Base-by-base conservation (phyloP, 1,284 basidiomycete genomes). In the Inonotus obliquus region DNA sequence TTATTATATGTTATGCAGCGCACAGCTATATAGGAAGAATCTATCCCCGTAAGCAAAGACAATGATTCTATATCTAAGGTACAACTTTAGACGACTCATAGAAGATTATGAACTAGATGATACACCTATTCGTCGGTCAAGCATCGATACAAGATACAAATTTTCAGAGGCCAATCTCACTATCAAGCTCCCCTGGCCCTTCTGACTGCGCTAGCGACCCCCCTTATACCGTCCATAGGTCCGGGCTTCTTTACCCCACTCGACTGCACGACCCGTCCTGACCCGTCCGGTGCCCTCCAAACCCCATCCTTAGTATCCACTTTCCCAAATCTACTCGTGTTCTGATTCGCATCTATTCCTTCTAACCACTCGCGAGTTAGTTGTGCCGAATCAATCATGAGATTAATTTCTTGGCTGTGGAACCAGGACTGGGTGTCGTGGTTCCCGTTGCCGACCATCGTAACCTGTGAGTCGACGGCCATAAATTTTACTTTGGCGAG, bases 381-480 rank as follows among this genome's bases (percentile, higher is more conserved):
- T 67, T 79, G 72, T 58, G 52, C 38, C 23, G 78, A 83, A 71
- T 92, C 89, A 54, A 92, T 77, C 81, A 92, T 84, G 61, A 91
- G 77, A 70, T 92, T 91, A 68, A 87, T 81, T 70, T 92, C 90
- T 66, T 89, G 86, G 45, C 83, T 86, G 72, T 92, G 91, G 77
- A 83, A 91, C 86, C 89, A 91, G 17, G 81, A 84, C 70, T 91
- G 87, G n/a, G 82, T 83, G 66, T 86, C 86, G 66, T 84, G 84
- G 69, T 87, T 88, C 7, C 86, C 85, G 61, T 82, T 86, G 3
- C 90, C 89, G 27, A 84, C 76, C 62, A 92, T 91, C 21, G 82
- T 82, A 32, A 91, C 82, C 67, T 81, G 76, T 65, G 85, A 85
- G 68, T 92, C 90, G 65, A 90, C 81, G 39, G 83, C 79, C 70